Base-by-base conservation (phyloP, 192 early-diverging fungal species). In the Umbelopsis ramanniana region DNA sequence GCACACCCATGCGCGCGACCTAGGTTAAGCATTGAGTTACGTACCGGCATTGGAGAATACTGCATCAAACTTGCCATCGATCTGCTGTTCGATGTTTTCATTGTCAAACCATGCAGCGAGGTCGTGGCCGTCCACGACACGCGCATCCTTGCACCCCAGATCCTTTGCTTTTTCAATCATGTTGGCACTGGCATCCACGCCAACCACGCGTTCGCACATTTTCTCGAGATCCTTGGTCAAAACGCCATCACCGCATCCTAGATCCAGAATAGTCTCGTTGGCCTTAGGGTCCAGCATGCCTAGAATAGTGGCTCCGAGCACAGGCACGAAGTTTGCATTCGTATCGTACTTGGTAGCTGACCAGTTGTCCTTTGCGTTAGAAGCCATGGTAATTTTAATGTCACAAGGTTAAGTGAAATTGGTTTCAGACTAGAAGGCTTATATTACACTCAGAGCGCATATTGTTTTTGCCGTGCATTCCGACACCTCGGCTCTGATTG, bases 31-130 rank as follows among this genome's bases (percentile, higher is more conserved):
- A 4, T 17, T 22, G 0, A 22, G 1, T 47, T 19, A 43, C 73
- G 38, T 72, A 89, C 87, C 87, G 23, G 90, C 91, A 71, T 84
- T 91, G 2, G 88, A 88, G 74, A 92, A 91, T 0, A 92, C 88
- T 0, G 84, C 85, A 73, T 92, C 91, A 79, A 92, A 91, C 15
- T 74, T 73, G 10, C 74, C 82, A 15, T 23, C 19, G 23, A 38
- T 26, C 1, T 78, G 80, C 26, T 63, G n/a, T 50, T 80, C 71
- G 21, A 77, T 68, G 15, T 84, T 63, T 45, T 75, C 70, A 17
- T 82, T 45, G 9, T 79, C 73, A 24, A 80, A 54, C 69, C 81
- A 83, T 24, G 38, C 71, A 2, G 46, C 21, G 15, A 92, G 67
- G 24, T 80, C 80, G 47, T 87, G 84, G 0, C 89, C 86, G 72